These are phyloP conservation scores for Neostapfia colusana DNA, from an alignment of 176 grass and related monocot genomes.

Conservation along the genomic window DNA sequence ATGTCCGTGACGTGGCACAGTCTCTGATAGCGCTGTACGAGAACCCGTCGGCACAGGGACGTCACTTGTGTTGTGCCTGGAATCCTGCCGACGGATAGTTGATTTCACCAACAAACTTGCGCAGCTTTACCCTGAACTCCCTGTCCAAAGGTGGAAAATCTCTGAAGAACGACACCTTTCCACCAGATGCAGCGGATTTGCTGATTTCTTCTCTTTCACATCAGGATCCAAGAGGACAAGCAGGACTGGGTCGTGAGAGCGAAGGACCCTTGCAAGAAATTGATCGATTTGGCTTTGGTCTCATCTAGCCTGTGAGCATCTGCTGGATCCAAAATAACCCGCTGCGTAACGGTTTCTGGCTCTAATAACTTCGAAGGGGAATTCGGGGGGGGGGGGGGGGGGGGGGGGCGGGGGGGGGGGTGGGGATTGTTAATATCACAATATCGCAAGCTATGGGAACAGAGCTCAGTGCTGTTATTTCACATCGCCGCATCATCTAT, in stretches of 20 bases:
- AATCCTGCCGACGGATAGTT: constrained; percentile 19
- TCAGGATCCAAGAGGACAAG: constrained; percentile 53
- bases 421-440: not conserved
- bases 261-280: constrained; percentile 48
- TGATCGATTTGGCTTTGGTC: constrained; percentile 49
- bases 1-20: constrained; percentile 50
- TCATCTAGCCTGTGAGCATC: constrained; percentile 35
- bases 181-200: not conserved
- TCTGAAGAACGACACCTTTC: not conserved
- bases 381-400: too few species aligned
- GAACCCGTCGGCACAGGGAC: constrained; percentile 44
- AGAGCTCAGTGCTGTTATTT: too few species aligned
- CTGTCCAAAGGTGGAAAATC: constrained; percentile 40
- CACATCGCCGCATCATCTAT: too few species aligned
- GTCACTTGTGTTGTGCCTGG: constrained; percentile 60
- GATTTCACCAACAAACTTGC: constrained; percentile 45
- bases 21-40: constrained; percentile 45
- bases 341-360: not conserved
- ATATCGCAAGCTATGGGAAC: too few species aligned
- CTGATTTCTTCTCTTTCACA: not conserved
- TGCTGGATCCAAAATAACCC: not conserved
- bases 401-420: too few species aligned
- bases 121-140: constrained; percentile 48
- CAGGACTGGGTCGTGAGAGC: constrained; percentile 47
- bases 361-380: not conserved